Evolutionary conservation across 495 filamentous ascomycete species (phyloP).

Genomic region (Pseudomonodictys pantanalensis): DNA sequence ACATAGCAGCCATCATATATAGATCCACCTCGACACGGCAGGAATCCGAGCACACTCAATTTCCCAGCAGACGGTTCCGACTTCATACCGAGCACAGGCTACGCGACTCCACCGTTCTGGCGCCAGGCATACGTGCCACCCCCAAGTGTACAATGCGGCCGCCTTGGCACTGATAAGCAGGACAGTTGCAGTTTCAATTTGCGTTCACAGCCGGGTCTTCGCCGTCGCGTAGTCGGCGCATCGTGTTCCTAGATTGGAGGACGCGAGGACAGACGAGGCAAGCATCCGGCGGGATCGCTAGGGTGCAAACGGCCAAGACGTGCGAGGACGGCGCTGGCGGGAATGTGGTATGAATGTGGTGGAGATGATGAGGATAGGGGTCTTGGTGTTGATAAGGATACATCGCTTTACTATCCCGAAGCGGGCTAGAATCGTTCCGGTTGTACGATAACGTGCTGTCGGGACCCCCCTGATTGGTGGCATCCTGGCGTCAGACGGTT

Average conservation of each 20-base stretch:
- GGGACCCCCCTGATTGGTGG: background rate
- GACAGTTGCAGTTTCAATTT: background rate
- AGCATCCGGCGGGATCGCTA: background rate
- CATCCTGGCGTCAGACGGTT: conserved; percentile 4
- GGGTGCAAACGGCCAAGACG: conserved; percentile 14
- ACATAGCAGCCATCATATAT: conserved; percentile 9
- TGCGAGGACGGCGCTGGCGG: background rate
- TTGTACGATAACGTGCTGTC: background rate
- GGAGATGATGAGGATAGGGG: conserved; percentile 6
- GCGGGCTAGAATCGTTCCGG: background rate
- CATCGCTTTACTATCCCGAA: conserved; percentile 2
- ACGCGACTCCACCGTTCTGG: background rate
- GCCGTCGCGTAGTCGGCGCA: background rate
- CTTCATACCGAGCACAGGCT: background rate
- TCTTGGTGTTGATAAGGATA: conserved; percentile 26
- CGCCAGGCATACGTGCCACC: background rate
- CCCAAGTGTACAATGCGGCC: conserved; percentile 11
- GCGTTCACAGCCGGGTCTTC: background rate
- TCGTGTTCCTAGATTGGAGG: background rate
- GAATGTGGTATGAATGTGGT: conserved; percentile 1
- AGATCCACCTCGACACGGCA: background rate
- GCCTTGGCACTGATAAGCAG: conserved; percentile 30
- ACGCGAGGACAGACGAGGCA: background rate
- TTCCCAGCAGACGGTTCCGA: too few species aligned
- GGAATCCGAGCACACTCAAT: too few species aligned